These are phyloP conservation scores for Liriodendron chinense DNA, from an alignment of 164 flowering plant genomes.

Conservation along the genomic window DNA sequence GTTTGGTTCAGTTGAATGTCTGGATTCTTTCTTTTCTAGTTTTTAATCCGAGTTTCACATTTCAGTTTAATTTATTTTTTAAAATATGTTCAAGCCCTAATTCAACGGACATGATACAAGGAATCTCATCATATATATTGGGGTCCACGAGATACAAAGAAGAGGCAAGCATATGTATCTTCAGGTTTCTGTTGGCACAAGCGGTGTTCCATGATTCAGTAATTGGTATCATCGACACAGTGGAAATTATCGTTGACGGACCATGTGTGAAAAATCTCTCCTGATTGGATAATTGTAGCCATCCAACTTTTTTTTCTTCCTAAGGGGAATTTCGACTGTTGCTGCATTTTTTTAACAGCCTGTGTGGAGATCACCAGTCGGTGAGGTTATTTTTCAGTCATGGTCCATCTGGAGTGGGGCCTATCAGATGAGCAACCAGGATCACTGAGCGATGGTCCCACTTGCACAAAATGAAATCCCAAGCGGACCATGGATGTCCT, in stretches of 20 bases:
- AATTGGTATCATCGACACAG: background rate
- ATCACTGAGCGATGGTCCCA: background rate
- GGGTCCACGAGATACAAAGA: background rate
- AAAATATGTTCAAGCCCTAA: background rate
- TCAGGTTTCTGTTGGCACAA: background rate
- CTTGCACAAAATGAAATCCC: background rate
- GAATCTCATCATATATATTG: background rate
- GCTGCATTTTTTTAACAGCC: too few relatives aligned
- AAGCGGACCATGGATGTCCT: too few relatives aligned
- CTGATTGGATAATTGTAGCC: too few relatives aligned
- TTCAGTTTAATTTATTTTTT: too few relatives aligned
- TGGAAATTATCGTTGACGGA: background rate
- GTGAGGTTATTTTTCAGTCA: background rate
- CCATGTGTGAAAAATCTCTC: too few relatives aligned
- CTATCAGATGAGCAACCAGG: background rate
- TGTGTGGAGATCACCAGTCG: too few relatives aligned
- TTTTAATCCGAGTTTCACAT: too few relatives aligned
- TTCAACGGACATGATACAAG: background rate
- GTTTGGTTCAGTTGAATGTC: background rate
- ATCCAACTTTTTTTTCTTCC: too few relatives aligned
- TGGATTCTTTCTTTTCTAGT: background rate
- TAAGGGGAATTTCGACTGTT: too few relatives aligned
- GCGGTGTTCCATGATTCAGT: background rate
- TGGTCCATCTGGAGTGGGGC: background rate
- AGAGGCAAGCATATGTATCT: background rate